Evolutionary conservation across 2,329 filamentous ascomycete genomes (phyloP), one percentile per base, ranked within the genome.

Genomic region (Diaporthe australafricana): DNA sequence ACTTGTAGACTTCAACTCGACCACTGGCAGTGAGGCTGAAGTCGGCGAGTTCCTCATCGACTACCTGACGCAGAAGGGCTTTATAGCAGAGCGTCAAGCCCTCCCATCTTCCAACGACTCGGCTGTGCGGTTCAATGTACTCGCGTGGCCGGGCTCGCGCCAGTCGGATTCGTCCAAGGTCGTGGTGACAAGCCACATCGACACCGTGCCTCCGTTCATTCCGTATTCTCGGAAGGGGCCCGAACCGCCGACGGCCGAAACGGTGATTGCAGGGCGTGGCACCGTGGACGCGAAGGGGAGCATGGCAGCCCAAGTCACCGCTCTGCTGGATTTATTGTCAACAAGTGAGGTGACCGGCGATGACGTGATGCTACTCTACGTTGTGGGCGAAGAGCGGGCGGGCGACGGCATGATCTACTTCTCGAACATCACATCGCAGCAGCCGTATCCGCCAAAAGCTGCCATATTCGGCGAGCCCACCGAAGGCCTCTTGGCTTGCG

Each of bases 391-490:
- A 81, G 96, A 98, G 81, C 87, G 87, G 3, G 86, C 85, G 3
- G 96, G 96, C 9, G 91, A 93, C 74, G 96, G 96, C 16, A 98
- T 98, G 96, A 79, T 22, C 27, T 42, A 63, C 27, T 63, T 32
- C 27, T 63, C 57, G 79, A 40, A 73, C 79, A 55, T 90, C 90
- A 71, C 87, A 84, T 45, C 77, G 82, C 8, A 80, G 78, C 0
- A 71, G 83, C 1, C 72, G 76, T 1, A 42, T 25, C 40, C 86
- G 89, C 25, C 87, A 92, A 47, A 90, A 94, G 4, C 91, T 94
- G 57, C 27, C 77, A 93, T 96, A 77, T 98, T 98, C 79, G 96
- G 96, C 47, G 96, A 98, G 80, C 96, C 96, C 0, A 98, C 96
- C 0, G 94, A 97, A 77, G 89, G 91, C 75, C 94, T 93, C 80